phyloP scores from a whole-genome alignment of 2,329 filamentous ascomycete species.

The Chalaropsis ovoidea region DNA sequence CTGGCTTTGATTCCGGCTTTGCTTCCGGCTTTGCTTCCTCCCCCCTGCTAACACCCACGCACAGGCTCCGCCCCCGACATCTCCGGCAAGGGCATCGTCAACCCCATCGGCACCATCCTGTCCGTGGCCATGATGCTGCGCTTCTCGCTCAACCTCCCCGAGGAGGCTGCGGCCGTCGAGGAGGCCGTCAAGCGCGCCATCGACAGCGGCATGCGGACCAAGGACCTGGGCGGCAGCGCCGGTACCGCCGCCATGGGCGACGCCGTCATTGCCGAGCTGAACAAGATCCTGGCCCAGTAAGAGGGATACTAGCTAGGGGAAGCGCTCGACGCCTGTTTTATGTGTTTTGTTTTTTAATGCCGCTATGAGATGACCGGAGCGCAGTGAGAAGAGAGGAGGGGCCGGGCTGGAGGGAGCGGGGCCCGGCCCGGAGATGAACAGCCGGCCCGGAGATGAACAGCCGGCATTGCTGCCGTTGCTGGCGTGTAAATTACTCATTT shows the following conservation, averaged over 20 bases:
- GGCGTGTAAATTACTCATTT: background rate
- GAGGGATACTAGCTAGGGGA: background rate
- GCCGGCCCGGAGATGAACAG: background rate
- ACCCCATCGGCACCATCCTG: constrained; percentile 78
- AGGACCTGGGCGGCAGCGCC: constrained; percentile 70
- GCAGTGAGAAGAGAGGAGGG: background rate
- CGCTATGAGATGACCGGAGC: background rate
- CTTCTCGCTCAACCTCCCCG: constrained; percentile 73
- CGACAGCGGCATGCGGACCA: constrained; percentile 67
- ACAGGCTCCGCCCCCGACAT: constrained; percentile 84
- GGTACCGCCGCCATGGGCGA: constrained; percentile 68
- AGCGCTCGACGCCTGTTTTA: background rate
- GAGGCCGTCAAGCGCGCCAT: constrained; percentile 69
- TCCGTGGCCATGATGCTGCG: constrained; percentile 93
- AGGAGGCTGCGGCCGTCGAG: constrained; percentile 70
- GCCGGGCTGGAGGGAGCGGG: background rate
- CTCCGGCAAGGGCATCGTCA: constrained; percentile 75
- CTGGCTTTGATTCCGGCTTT: background rate
- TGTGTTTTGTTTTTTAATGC: constrained; percentile 6
- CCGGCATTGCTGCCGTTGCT: background rate
- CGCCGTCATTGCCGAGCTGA: constrained; percentile 62
- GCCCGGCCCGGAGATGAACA: background rate
- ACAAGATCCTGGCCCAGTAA: constrained; percentile 49
- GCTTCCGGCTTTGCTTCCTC: background rate
- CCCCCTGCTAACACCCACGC: background rate